Evolutionary conservation across 257 asterid genomes (phyloP), one percentile per base, ranked within the genome.

Genomic region (Solanum bulbocastanum): DNA sequence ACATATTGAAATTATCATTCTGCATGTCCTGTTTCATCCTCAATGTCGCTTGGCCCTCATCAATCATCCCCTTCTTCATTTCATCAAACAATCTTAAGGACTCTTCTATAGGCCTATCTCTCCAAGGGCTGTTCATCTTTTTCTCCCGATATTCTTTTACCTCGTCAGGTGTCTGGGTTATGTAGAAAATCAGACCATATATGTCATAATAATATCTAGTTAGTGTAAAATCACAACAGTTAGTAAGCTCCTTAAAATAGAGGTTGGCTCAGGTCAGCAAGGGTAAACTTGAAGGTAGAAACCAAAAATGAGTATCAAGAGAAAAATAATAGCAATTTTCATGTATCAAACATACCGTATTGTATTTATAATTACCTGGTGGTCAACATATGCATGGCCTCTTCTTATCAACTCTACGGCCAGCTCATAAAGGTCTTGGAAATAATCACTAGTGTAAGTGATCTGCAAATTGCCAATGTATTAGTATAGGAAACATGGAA

Each of bases 1-100:
- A 97, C 99, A 97, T 96, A 92, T 97, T 97, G 92, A 88, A 89
- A 66, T 97, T 97, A 88, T 97, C 99, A 84, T 96, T 95, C 95
- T 96, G 96, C 99, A 95, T 97, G 90, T 97, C 98, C 93, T 96
- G 99, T 91, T 96, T 97, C 99, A 96, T 96, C 90, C 99, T 90
- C 85, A 97, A 88, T 46, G 98, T 97, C 49, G 99, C 99, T 87
- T 97, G 92, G 87, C 99, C 99, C 89, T 97, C 99, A 46, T 95
- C 96, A 66, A 95, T 89, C 92, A 93, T 60, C 71, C 99, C 99
- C 22, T 75, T 89, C 88, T 92, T 97, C 99, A 97, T 97, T 86
- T 95, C 98, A 90, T 96, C 91, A 73, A 96, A 97, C 95, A 95
- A 85, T 84, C 91, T 92, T 36, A 97, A 88, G 82, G 99, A 97